Percentiles rank a stretch among this genome's conserved stretches.
phyloP scores from a whole-genome alignment of 169 alveolate genomes.

The Plasmodium relictum region DNA sequence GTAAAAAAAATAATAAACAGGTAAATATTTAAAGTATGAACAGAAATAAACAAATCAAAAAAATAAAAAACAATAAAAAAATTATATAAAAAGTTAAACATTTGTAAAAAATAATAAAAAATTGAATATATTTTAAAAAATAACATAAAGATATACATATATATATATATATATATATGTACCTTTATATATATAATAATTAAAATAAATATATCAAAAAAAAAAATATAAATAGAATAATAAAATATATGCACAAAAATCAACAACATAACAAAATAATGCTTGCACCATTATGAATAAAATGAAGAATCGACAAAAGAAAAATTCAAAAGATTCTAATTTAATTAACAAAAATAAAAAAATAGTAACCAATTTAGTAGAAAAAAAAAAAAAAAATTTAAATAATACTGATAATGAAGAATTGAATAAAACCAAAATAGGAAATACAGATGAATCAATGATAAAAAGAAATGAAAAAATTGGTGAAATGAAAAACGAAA shows the following conservation, averaged over 20 bases:
- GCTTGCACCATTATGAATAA: background rate
- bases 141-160: background rate
- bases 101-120: too few species aligned
- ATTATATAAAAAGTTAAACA: too few species aligned
- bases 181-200: background rate
- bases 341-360: slow-evolving; percentile 22
- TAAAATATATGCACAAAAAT: background rate
- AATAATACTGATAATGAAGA: background rate
- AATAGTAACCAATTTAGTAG: background rate
- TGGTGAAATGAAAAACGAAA: background rate
- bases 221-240: too few species aligned
- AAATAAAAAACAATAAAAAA: too few species aligned
- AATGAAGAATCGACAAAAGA: slow-evolving; percentile 43
- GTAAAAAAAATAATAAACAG: too few species aligned
- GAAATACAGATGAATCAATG: background rate
- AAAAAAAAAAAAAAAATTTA: slow-evolving; percentile 29
- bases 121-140: too few species aligned
- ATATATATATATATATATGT: slow-evolving; percentile 7
- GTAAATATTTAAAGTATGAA: too few species aligned
- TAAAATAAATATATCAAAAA: too few species aligned
- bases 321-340: slow-evolving; percentile 16
- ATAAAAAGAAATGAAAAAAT: background rate
- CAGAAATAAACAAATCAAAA: too few species aligned
- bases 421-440: background rate
- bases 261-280: background rate